Evolutionary conservation across 1,284 basidiomycete species (phyloP), one percentile per base, ranked within the genome.

Genomic region (Abortiporus biennis): DNA sequence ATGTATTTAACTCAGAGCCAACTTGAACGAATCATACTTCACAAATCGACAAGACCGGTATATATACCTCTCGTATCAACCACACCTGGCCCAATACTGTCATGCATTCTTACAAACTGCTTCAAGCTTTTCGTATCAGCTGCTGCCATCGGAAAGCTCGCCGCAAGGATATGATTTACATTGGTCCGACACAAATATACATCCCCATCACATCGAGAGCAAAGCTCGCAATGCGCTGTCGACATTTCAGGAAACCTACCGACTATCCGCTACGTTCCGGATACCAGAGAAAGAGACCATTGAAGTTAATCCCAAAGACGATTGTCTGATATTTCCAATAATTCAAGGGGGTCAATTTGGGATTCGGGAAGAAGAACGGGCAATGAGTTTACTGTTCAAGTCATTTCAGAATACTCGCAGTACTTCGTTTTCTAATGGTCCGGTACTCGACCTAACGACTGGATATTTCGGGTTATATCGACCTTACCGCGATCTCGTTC

Each of bases 41-140:
- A 88, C 91, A 1, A 80, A 98, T 54, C 80, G 95, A 15, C 90
- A 95, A 66, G 95, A 99, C 63, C 84, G 95, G 19, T 99, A 99
- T 62, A 64, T 99, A 15, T 78, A 83, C 45, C 81, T 99, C 55
- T 59, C 61, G 1, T 62, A 66, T 1, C 80, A 92, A 48, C 66
- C 74, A 0, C 55, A 60, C 1, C 64, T 98, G 2, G 78, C 91
- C 0, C 73, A 86, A 43, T 99, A 98, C 58, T 90, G 95, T 49
- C 75, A 80, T 48, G 78, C 81, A 17, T 89, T 97, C 48, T 69
- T 96, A 25, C 67, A 77, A 31, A 69, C 78, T 1, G 74, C 86
- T 23, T 76, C 80, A 1, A 66, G 71, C 4, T 92, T 92, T 59
- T 92, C 91, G 0, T 97, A 87, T 59, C 65, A 60, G 36, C 63